Conservation (phyloP, 305 asterid species). For the Plantago coronopus region DNA sequence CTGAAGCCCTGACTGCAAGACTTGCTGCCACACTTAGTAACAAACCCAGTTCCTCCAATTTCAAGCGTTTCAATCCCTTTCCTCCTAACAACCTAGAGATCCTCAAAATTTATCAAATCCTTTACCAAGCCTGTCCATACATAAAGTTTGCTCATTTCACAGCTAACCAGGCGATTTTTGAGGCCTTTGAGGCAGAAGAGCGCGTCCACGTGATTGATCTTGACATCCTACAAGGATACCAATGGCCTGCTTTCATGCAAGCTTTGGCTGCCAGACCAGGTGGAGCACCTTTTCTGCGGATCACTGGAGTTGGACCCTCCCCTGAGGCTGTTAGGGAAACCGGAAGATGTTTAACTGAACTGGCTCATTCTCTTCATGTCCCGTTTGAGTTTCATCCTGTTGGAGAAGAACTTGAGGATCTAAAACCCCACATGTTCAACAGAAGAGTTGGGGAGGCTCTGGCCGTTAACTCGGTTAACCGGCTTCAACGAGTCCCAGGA, state of each 20-base stretch:
- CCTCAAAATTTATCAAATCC: conserved; percentile 78
- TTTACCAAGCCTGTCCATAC: conserved; percentile 85
- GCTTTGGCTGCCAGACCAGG: conserved; percentile 81
- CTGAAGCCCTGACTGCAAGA: conserved; percentile 64
- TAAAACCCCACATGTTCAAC: conserved; percentile 77
- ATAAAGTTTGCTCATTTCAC: conserved; percentile 81
- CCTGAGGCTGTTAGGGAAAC: conserved; percentile 60
- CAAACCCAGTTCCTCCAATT: conserved; percentile 42
- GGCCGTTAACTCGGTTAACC: conserved; percentile 74
- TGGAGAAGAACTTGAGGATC: conserved; percentile 65
- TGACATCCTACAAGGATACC: conserved; percentile 81
- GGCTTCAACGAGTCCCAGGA: conserved; percentile 63
- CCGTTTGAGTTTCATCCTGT: conserved; percentile 77
- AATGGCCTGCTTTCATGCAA: conserved; percentile 94
- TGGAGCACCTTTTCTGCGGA: conserved; percentile 68
- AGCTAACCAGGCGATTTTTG: conserved; percentile 77
- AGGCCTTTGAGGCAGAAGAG: conserved; percentile 71
- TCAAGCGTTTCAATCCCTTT: conserved; percentile 53
- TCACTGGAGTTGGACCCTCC: conserved; percentile 70
- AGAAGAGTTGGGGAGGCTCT: conserved; percentile 78
- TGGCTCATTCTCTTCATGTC: conserved; percentile 70
- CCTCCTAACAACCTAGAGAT: conserved; percentile 72
- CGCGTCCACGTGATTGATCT: conserved; percentile 82
- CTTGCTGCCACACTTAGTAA: conserved; percentile 61
- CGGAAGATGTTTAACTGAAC: conserved; percentile 55